Evolutionary conservation across 140 eudicot genomes (phyloP).

Genomic region (Ambrosia hybrid): DNA sequence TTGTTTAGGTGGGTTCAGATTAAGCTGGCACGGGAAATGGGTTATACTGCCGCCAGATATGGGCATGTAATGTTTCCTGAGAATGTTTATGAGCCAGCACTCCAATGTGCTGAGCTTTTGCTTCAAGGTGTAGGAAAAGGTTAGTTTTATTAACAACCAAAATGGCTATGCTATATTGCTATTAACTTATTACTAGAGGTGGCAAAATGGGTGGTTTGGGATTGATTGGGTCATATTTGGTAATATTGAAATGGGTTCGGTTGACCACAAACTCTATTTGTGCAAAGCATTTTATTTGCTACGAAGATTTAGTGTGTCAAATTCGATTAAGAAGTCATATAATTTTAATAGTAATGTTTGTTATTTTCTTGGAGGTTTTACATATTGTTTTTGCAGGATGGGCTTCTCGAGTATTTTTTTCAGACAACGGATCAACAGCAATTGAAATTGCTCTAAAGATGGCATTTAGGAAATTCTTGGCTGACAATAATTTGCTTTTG

Average conservation of each 20-base stretch:
- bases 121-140: conserved; percentile 98
- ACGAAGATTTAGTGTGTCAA: conserved; percentile 5
- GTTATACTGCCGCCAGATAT: conserved; percentile 94
- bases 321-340: background rate
- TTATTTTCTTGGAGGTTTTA: background rate
- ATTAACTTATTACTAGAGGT: conserved; percentile 6
- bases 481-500: conserved; percentile 47
- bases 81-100: conserved; percentile 96
- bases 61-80: conserved; percentile 99
- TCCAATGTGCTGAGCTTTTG: conserved; percentile 80
- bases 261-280: background rate
- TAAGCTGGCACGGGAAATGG: conserved; percentile 92
- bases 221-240: too few species aligned
- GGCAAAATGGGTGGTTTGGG: background rate
- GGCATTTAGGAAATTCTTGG: conserved; percentile 93
- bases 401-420: conserved; percentile 89
- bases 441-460: conserved; percentile 93
- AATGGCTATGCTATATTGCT: background rate
- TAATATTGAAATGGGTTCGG: background rate
- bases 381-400: conserved; percentile 50
- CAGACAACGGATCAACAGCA: conserved; percentile 98
- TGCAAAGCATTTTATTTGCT: background rate
- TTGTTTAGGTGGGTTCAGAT: conserved; percentile 91
- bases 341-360: background rate
- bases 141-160: conserved; percentile 27